These are phyloP conservation scores for Hansenula sp. DNA, from an alignment of 1,139 yeast genomes.

Conservation along the genomic window DNA sequence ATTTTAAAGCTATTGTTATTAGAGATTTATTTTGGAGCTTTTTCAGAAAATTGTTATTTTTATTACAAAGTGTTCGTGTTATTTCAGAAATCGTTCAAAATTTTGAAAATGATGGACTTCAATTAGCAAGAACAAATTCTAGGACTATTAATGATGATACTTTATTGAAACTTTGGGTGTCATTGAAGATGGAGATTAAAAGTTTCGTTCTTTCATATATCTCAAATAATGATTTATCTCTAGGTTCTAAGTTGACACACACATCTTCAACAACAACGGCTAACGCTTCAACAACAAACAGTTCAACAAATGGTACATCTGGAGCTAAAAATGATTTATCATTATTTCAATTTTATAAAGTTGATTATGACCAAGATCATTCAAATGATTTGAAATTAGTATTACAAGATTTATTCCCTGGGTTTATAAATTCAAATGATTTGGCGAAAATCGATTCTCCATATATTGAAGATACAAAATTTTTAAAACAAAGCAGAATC, in stretches of 20 bases:
- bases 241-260: conserved; percentile 9
- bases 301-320: too few species aligned
- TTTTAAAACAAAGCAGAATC: conserved; percentile 58
- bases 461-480: conserved; percentile 56
- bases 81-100: conserved; percentile 50
- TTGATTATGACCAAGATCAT: conserved; percentile 34
- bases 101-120: conserved; percentile 18
- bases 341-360: conserved; percentile 48
- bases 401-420: conserved; percentile 60
- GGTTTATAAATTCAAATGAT: conserved; percentile 40
- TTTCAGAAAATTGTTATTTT: conserved; percentile 57
- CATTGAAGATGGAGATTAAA: conserved; percentile 55
- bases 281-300: background rate
- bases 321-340: conserved; percentile 24
- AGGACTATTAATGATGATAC: conserved; percentile 21
- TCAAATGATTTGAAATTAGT: conserved; percentile 42
- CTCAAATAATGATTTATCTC: conserved; percentile 25
- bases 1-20: conserved; percentile 53
- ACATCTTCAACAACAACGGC: conserved; percentile 1
- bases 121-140: background rate
- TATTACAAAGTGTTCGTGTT: conserved; percentile 69
- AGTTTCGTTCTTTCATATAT: conserved; percentile 57
- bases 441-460: conserved; percentile 36
- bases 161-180: conserved; percentile 54
- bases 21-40: conserved; percentile 70